These are phyloP conservation scores for Mucor racemosus DNA, from an alignment of 371 early-diverging fungal genomes.

Conservation along the genomic window DNA sequence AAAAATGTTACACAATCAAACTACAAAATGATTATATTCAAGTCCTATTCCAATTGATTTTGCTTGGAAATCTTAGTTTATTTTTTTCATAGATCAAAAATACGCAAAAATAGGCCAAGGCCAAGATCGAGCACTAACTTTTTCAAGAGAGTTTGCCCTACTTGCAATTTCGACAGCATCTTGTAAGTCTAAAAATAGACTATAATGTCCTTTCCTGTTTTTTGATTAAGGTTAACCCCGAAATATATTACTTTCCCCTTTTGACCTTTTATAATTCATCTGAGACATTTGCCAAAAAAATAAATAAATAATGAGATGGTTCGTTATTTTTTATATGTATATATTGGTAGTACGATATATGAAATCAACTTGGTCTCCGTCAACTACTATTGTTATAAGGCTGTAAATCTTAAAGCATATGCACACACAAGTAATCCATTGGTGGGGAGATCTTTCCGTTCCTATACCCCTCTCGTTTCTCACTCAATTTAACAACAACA, in stretches of 20 bases:
- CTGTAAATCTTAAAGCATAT: background rate
- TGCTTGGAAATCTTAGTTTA: no score
- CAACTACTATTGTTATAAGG: background rate
- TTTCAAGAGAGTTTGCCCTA: background rate
- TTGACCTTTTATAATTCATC: background rate
- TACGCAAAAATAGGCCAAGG: background rate
- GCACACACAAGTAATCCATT: constrained; percentile 1
- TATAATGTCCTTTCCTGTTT: background rate
- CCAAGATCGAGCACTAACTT: background rate
- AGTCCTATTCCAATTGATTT: background rate
- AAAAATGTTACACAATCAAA: background rate
- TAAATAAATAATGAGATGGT: background rate
- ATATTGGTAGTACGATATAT: background rate
- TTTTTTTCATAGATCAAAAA: background rate
- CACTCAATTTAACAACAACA: background rate
- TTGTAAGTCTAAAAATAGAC: background rate
- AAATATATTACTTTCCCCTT: background rate
- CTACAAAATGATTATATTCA: no score
- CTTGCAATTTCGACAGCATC: background rate
- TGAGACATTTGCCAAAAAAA: background rate
- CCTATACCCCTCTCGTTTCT: background rate
- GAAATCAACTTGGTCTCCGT: background rate
- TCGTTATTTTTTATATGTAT: background rate
- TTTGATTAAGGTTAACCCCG: constrained; percentile 3
- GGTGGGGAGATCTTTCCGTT: constrained; percentile 2